Conservation (phyloP, 305 asterid species). For the Fraxinus sp. region DNA sequence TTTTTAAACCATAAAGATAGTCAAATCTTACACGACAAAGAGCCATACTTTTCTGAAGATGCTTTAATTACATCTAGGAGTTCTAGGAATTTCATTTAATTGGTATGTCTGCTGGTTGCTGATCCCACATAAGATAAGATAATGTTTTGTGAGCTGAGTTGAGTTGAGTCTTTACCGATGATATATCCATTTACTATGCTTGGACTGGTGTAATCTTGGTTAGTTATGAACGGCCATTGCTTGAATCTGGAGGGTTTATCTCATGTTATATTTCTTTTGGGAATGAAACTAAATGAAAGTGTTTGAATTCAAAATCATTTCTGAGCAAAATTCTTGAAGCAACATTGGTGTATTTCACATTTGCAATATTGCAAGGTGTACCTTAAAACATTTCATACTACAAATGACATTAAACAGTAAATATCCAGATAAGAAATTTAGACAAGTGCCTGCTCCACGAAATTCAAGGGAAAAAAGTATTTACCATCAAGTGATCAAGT, state of each 20-base stretch:
- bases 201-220: background rate
- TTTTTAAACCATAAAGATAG: background rate
- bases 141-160: background rate
- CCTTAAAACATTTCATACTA: background rate
- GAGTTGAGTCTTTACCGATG: background rate
- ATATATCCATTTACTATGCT: background rate
- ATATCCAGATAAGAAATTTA: background rate
- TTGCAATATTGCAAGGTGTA: background rate
- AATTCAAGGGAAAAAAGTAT: conserved; percentile 19
- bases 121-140: background rate
- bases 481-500: conserved; percentile 89
- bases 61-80: background rate
- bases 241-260: background rate
- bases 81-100: background rate
- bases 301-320: background rate
- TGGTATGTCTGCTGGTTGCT: background rate
- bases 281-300: background rate
- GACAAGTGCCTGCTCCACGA: conserved; percentile 1
- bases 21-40: background rate
- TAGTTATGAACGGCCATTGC: background rate
- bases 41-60: background rate
- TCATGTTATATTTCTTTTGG: background rate
- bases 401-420: conserved; percentile 9
- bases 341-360: background rate
- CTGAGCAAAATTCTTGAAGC: background rate